phyloP scores from a whole-genome alignment of 371 early-diverging fungal species.

The Mucor sp. region DNA sequence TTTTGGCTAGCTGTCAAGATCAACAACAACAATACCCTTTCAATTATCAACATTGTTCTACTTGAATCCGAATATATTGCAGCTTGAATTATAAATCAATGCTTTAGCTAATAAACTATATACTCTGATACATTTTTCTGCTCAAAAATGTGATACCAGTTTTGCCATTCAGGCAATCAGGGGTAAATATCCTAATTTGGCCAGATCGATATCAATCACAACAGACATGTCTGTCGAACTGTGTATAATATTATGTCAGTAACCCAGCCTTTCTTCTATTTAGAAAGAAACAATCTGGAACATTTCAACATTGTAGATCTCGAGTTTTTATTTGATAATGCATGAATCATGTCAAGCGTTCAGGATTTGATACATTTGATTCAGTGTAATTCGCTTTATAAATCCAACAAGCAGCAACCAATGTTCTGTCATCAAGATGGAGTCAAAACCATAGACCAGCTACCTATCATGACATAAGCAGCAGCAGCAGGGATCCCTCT shows the following conservation, averaged over 20 bases:
- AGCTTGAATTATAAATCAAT: no score
- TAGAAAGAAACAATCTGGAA: no score
- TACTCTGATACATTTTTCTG: no score
- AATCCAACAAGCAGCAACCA: neutral
- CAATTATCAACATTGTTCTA: no score
- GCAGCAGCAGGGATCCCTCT: neutral
- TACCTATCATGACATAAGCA: neutral
- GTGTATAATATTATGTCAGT: neutral
- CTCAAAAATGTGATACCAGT: no score
- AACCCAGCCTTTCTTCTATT: neutral
- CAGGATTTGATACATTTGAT: neutral
- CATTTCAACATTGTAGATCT: neutral
- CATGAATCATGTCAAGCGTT: neutral
- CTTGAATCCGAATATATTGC: no score
- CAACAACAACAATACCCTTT: no score
- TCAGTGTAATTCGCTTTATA: neutral
- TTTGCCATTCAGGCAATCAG: no score
- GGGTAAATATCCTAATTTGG: no score
- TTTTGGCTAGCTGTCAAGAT: no score
- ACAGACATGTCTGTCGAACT: neutral
- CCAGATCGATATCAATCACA: no score
- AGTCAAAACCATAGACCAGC: neutral
- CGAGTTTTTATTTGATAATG: neutral
- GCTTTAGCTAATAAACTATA: no score
- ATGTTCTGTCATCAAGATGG: neutral